Base-by-base conservation (phyloP, 176 grass and related monocot genomes). In the Triticum turgidum region DNA sequence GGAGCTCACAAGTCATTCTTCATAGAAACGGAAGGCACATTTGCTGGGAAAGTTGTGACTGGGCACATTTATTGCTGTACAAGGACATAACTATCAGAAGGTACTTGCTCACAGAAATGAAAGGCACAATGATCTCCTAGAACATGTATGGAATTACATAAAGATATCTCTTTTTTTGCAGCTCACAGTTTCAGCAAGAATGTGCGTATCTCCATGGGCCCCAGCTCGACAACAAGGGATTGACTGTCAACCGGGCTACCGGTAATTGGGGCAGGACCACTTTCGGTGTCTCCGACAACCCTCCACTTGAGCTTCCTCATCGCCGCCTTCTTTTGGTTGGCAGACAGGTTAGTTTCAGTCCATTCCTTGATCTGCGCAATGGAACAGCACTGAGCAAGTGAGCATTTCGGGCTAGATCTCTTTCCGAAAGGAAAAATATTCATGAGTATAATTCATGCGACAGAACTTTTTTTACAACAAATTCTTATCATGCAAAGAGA, bases 121-220 rank as follows among this genome's bases (percentile, higher is more conserved):
- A 42, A 73, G 11, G 20, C 66, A 37, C 9, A 11, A 73, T 6
- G 74, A 64, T 63, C 25, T 73, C 8, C 70, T 84, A 51, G 10
- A 75, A 30, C 69, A 74, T 25, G 0, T 62, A 73, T 33, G 82
- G 3, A 44, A 63, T 41, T 49, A 7, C 37, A 65, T 76, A 6
- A 75, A 4, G 25, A 17, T 7, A 8, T 17, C 44, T 73, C n/a
- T 73, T 9, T 3, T 30, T 4, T 0, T 38, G 5, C 37, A 61
- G 24, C 54, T 95, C 79, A 95, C 70, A 98, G 90, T 79, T 89
- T 90, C 52, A 98, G 63, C 33, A 70, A 58, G 76, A 97, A 95
- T 0, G 95, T 97, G 25, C 95, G 91, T 86, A 98, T 98, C 86
- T 98, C 95, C 95, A 98, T 98, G 1, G 95, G 95, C 27, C 89